Percentiles rank a stretch among this genome's conserved stretches.
These are phyloP conservation scores for Alternaria sp. DNA, from an alignment of 2,329 filamentous ascomycete genomes.

Conservation along the genomic window DNA sequence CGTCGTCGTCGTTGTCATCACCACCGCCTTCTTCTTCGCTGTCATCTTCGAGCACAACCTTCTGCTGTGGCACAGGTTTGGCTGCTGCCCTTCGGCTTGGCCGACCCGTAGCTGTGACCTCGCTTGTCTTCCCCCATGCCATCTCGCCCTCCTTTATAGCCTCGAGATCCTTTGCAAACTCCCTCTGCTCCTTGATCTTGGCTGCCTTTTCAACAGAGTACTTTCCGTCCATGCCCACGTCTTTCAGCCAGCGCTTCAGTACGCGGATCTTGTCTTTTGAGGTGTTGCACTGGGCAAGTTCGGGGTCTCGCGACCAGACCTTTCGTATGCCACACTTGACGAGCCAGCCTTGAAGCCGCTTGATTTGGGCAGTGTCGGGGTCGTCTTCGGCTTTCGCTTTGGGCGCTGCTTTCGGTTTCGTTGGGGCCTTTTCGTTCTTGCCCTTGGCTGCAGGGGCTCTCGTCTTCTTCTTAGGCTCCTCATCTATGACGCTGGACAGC, in stretches of 20 bases:
- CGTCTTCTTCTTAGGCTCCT: slow-evolving; percentile 68
- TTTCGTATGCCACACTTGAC: slow-evolving; percentile 92
- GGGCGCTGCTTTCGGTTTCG: slow-evolving; percentile 51
- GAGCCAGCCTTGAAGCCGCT: slow-evolving; percentile 84
- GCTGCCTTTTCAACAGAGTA: slow-evolving; percentile 85
- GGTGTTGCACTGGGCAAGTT: slow-evolving; percentile 79
- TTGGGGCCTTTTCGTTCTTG: slow-evolving; percentile 43
- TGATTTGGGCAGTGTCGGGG: slow-evolving; percentile 80
- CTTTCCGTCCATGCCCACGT: slow-evolving; percentile 86
- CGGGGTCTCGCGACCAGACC: slow-evolving; percentile 75
- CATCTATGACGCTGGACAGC: slow-evolving; percentile 80
- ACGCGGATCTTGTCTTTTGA: slow-evolving; percentile 82
- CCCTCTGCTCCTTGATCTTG: slow-evolving; percentile 85
- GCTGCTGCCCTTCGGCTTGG: slow-evolving; percentile 41
- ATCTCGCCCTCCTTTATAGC: slow-evolving; percentile 82
- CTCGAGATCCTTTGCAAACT: slow-evolving; percentile 84
- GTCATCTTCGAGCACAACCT: slow-evolving; percentile 37
- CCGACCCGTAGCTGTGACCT: slow-evolving; percentile 39
- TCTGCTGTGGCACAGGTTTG: slow-evolving; percentile 29
- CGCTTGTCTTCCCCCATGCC: slow-evolving; percentile 70
- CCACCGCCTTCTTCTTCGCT: slow-evolving; percentile 35
- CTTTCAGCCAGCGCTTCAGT: slow-evolving; percentile 77
- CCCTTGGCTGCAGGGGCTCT: slow-evolving; percentile 39
- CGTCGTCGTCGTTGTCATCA: slow-evolving; percentile 25
- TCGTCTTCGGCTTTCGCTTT: slow-evolving; percentile 56